These are phyloP conservation scores for Pseudopyrenochaeta lycopersici DNA, from an alignment of 2,329 filamentous ascomycete genomes.

Conservation along the genomic window DNA sequence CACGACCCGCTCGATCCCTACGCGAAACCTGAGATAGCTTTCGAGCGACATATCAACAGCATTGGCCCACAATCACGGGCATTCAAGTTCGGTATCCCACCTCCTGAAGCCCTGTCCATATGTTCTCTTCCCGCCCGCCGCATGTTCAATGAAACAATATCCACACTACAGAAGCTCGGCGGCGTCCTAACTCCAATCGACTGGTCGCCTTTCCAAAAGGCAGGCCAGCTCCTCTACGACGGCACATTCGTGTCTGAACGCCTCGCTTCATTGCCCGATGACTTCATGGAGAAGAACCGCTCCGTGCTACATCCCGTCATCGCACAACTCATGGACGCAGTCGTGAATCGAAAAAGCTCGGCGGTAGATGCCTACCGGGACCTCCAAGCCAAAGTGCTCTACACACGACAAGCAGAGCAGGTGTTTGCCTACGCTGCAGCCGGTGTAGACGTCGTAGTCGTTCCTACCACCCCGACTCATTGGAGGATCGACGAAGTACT, in stretches of 20 bases:
- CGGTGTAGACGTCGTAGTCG: slow-evolving; percentile 52
- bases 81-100: slow-evolving; percentile 62
- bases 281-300: slow-evolving; percentile 42
- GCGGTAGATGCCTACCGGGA: slow-evolving; percentile 46
- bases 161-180: slow-evolving; percentile 37
- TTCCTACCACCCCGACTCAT: slow-evolving; percentile 61
- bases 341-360: slow-evolving; percentile 35
- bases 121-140: slow-evolving; percentile 54
- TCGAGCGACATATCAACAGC: slow-evolving; percentile 46
- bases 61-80: slow-evolving; percentile 45
- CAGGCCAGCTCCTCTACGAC: slow-evolving; percentile 64
- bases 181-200: slow-evolving; percentile 41
- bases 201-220: slow-evolving; percentile 58
- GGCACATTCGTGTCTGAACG: slow-evolving; percentile 67
- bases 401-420: slow-evolving; percentile 41
- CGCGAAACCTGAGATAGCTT: slow-evolving; percentile 54
- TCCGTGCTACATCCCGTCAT: slow-evolving; percentile 61
- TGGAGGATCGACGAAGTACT: slow-evolving; percentile 64
- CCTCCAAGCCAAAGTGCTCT: slow-evolving; percentile 41
- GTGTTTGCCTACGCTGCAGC: slow-evolving; percentile 36
- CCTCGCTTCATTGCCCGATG: slow-evolving; percentile 51
- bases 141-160: slow-evolving; percentile 42
- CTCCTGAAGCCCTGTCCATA: slow-evolving; percentile 51
- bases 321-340: slow-evolving; percentile 50
- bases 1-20: slow-evolving; percentile 62